Conservation (phyloP, 2,329 filamentous ascomycete genomes). For the Knufia petricola region DNA sequence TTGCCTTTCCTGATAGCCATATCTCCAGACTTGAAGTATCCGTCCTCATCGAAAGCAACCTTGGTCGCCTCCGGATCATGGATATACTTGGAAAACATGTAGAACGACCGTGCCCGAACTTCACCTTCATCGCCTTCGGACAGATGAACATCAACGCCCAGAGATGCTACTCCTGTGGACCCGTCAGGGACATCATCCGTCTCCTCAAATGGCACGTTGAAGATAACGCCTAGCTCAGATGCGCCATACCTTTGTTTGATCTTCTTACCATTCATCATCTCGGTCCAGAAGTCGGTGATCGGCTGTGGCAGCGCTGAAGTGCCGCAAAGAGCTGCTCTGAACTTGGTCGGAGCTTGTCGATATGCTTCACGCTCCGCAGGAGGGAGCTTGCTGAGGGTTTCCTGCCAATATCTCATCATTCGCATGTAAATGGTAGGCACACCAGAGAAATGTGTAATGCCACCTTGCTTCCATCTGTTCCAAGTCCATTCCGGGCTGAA, state of each 20-base stretch:
- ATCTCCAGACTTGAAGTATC: constrained; percentile 36
- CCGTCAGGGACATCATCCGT: constrained; percentile 21
- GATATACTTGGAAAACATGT: constrained; percentile 36
- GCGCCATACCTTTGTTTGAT: constrained; percentile 38
- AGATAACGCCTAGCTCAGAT: constrained; percentile 36
- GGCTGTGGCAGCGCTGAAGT: constrained; percentile 42
- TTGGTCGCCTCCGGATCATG: constrained; percentile 26
- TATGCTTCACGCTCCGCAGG: constrained; percentile 28
- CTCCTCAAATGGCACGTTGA: constrained; percentile 32
- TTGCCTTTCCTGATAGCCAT: constrained; percentile 23
- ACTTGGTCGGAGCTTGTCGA: constrained; percentile 30
- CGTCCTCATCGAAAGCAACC: constrained; percentile 25
- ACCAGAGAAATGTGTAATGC: constrained; percentile 31
- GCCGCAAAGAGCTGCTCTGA: constrained; percentile 24
- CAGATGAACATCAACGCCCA: constrained; percentile 34
- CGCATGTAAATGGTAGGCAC: constrained; percentile 38
- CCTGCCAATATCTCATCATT: constrained; percentile 29
- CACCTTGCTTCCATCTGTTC: constrained; percentile 30
- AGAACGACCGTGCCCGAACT: constrained; percentile 32
- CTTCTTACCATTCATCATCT: constrained; percentile 31
- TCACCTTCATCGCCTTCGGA: constrained; percentile 41
- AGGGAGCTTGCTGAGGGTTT: constrained; percentile 18
- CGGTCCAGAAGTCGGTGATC: constrained; percentile 43
- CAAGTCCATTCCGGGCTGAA: constrained; percentile 32
- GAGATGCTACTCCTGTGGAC: constrained; percentile 29